Conservation (phyloP, 495 filamentous ascomycete species). For the Amniculicola lignicola region DNA sequence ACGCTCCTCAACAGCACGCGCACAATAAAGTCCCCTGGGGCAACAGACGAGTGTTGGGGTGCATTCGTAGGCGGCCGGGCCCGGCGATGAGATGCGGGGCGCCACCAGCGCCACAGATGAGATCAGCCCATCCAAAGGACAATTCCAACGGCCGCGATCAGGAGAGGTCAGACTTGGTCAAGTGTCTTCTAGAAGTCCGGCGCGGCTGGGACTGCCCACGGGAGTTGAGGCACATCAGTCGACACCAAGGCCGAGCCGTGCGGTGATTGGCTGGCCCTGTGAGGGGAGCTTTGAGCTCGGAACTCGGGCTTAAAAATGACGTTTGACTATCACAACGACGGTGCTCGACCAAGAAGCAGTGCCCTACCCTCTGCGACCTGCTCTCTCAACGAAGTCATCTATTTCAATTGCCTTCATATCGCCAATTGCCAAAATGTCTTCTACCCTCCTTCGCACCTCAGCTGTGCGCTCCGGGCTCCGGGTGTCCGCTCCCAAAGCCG, state of each 20-base stretch:
- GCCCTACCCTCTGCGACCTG: neutral
- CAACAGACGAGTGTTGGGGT: no score
- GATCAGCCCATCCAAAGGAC: no score
- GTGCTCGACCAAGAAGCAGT: neutral
- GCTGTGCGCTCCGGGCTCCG: slow-evolving; percentile 55
- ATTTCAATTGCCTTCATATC: slow-evolving; percentile 10
- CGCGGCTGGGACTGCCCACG: no score
- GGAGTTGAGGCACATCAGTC: no score
- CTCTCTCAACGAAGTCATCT: neutral
- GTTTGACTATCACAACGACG: neutral
- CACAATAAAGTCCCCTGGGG: no score
- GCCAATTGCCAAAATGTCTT: slow-evolving; percentile 50
- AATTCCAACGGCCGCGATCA: no score
- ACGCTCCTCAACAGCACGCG: neutral
- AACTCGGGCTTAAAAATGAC: slow-evolving; percentile 14
- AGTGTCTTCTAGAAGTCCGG: no score
- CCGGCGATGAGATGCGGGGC: no score
- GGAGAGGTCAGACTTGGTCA: no score
- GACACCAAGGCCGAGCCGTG: no score
- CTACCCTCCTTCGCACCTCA: slow-evolving; percentile 52
- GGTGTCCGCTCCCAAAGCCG: slow-evolving; percentile 48
- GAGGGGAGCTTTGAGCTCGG: neutral
- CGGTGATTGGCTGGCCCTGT: neutral
- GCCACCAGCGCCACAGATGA: no score
- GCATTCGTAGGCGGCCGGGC: no score